Evolutionary conservation across 2,329 filamentous ascomycete species (phyloP).

Genomic region (Diaporthe eres): DNA sequence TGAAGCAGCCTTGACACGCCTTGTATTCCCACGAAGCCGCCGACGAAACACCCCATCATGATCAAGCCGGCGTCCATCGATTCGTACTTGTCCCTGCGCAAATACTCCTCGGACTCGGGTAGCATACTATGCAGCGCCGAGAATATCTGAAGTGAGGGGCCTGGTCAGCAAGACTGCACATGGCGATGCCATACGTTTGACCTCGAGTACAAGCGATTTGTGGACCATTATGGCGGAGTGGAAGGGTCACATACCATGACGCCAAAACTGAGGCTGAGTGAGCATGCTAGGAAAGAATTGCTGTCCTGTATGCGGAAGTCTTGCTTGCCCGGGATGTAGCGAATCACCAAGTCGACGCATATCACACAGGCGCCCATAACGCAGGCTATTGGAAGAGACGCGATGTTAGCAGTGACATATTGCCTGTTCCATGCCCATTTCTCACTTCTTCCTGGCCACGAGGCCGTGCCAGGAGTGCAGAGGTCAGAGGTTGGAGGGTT

Average conservation of each 20-base stretch:
- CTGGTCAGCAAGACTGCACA: slow-evolving; percentile 12
- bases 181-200: background rate
- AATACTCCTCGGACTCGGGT: slow-evolving; percentile 84
- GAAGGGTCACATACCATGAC: slow-evolving; percentile 81
- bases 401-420: slow-evolving; percentile 8
- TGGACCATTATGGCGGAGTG: background rate
- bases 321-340: slow-evolving; percentile 78
- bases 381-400: slow-evolving; percentile 62
- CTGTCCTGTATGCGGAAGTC: slow-evolving; percentile 92
- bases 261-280: slow-evolving; percentile 92
- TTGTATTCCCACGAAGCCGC: slow-evolving; percentile 83
- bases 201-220: slow-evolving; percentile 31
- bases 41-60: slow-evolving; percentile 78
- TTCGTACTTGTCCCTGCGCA: slow-evolving; percentile 77
- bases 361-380: slow-evolving; percentile 86
- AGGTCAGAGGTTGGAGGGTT: background rate
- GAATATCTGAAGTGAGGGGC: slow-evolving; percentile 75
- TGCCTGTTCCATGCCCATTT: background rate
- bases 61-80: slow-evolving; percentile 77
- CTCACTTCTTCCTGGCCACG: background rate
- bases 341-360: slow-evolving; percentile 85
- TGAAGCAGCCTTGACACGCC: slow-evolving; percentile 80
- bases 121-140: slow-evolving; percentile 95
- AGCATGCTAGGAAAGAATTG: slow-evolving; percentile 87
- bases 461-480: slow-evolving; percentile 9